Conservation (phyloP, 768 basidiomycete genomes). For the Tylopilus vinaceipallidus region DNA sequence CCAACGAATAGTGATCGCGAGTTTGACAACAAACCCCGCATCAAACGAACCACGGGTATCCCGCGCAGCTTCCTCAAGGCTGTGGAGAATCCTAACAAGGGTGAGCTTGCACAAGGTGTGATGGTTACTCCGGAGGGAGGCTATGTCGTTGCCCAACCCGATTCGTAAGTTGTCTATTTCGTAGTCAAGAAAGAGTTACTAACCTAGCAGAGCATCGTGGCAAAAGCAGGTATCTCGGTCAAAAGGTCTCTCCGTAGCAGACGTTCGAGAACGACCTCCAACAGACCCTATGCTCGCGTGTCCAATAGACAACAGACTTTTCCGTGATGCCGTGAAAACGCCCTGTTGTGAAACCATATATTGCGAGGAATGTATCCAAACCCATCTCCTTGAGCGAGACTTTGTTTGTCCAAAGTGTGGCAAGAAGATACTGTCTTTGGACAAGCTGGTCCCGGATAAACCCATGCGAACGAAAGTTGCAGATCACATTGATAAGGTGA, state of each 20-base stretch:
- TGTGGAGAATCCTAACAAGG: constrained; percentile 80
- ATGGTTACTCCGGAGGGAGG: constrained; percentile 99
- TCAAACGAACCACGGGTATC: constrained; percentile 98
- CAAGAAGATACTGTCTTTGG: constrained; percentile 83
- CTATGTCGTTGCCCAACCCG: constrained; percentile 95
- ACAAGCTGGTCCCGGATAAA: constrained; percentile 81
- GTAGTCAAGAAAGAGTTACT: not conserved
- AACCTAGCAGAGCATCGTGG: constrained; percentile 75
- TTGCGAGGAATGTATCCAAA: constrained; percentile 98
- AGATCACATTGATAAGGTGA: constrained; percentile 79
- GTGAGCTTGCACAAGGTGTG: constrained; percentile 76
- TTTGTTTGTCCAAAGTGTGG: constrained; percentile 91
- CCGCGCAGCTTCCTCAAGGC: constrained; percentile 96
- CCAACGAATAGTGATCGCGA: constrained; percentile 96
- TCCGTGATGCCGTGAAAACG: constrained; percentile 92
- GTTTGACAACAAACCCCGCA: constrained; percentile 90
- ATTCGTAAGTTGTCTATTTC: constrained; percentile 62
- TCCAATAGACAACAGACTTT: constrained; percentile 89
- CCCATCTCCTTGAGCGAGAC: constrained; percentile 89
- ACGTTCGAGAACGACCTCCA: constrained; percentile 84
- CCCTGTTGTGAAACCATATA: constrained; percentile 90
- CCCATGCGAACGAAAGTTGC: constrained; percentile 72
- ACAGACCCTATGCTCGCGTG: constrained; percentile 79
- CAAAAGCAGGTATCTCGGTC: constrained; percentile 83
- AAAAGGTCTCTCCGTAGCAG: constrained; percentile 81